Conservation (phyloP, 306 rosid species). For the Casuarina equisetifolia region DNA sequence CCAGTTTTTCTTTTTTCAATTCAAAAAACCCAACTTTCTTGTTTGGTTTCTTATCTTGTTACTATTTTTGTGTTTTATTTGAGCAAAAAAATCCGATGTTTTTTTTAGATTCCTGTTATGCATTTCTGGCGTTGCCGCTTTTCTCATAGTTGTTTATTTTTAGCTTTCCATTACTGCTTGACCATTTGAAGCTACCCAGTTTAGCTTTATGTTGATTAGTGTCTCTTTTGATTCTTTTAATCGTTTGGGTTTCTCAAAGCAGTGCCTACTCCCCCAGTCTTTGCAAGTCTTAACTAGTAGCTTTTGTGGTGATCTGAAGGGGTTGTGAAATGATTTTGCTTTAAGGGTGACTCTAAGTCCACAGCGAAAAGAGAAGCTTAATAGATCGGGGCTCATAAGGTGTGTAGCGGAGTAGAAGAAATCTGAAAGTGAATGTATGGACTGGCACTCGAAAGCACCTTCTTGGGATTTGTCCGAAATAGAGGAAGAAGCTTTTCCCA, state of each 20-base stretch:
- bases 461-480: constrained; percentile 80
- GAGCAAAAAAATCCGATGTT: constrained; percentile 2
- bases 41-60: constrained; percentile 19
- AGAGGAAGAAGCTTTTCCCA: constrained; percentile 50
- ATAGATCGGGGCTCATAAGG: constrained; percentile 15
- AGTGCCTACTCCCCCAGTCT: neutral
- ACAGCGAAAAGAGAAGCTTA: constrained; percentile 24
- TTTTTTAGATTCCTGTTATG: neutral
- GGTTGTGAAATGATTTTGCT: constrained; percentile 15
- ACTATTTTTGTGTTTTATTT: constrained; percentile 1
- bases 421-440: constrained; percentile 53
- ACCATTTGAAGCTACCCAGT: neutral
- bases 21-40: constrained; percentile 24
- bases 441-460: constrained; percentile 81
- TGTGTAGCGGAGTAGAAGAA: neutral
- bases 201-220: constrained; percentile 1
- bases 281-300: neutral
- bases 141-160: neutral
- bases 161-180: constrained; percentile 1
- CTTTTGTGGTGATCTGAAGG: constrained; percentile 21
- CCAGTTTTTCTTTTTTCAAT: constrained; percentile 16
- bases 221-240: neutral
- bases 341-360: constrained; percentile 30
- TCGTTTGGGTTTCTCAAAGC: constrained; percentile 6
- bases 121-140: constrained; percentile 2